Evolutionary conservation across 768 basidiomycete species (phyloP), one percentile per base, ranked within the genome.

Genomic region (Mycena vitilis): DNA sequence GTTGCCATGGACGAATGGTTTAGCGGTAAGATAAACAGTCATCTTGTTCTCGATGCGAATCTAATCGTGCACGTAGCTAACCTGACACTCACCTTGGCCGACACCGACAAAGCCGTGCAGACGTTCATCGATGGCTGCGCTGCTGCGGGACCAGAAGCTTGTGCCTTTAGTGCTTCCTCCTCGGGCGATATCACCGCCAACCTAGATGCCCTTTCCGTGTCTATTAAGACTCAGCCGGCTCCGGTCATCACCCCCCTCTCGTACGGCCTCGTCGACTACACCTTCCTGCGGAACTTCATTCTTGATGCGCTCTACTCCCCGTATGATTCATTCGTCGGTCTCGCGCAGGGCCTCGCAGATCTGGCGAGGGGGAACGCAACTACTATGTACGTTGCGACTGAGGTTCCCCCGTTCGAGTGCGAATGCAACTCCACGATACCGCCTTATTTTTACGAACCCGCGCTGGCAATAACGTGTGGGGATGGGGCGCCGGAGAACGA

Each of bases 91-190:
- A 15, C 34, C 34, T 9, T 4, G 30, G 16, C 13, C 34, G 59
- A 67, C 54, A 57, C 66, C 8, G 60, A 70, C 53, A 25, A 42
- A 4, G 49, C 54, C 16, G 25, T 64, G 45, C 53, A 65, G 23
- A 37, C 30, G 1, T 70, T 70, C 54, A 34, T 61, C 15, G 64
- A 55, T 23, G 60, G 54, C 1, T 70, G 69, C 49, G 45, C 34
- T 36, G 69, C 58, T 2, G 59, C 68, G 0, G 68, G 68, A 0
- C 68, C 63, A 5, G 34, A 36, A 8, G 18, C 6, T 8, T 70
- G 69, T n/a, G 63, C 69, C 51, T 66, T 65, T 36, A 47, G 53
- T 42, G 69, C 63, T 5, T 49, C 64, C 23, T 34, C 63, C 7
- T 20, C 64, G 1, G 45, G 42, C 11, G 37, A 57, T 25, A 51